These are phyloP conservation scores for Aureobasidium leucospermi DNA, from an alignment of 2,329 filamentous ascomycete genomes.

Conservation along the genomic window DNA sequence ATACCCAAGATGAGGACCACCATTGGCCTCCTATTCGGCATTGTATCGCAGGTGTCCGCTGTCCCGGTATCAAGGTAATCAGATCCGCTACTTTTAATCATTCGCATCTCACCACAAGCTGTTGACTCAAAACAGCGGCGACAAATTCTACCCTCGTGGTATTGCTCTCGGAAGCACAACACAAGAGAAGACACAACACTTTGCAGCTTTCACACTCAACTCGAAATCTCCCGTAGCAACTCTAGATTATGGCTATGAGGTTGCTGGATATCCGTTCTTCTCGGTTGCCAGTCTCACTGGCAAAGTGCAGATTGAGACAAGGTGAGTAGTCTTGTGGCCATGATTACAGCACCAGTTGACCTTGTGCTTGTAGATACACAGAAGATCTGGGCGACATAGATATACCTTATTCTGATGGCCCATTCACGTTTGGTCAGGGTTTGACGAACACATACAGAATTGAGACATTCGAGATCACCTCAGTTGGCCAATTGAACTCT, in stretches of 20 bases:
- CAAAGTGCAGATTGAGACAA: slow-evolving; percentile 27
- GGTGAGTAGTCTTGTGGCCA: slow-evolving; percentile 17
- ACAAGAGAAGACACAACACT: neutral
- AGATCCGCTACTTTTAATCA: too few species aligned
- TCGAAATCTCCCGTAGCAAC: slow-evolving; percentile 16
- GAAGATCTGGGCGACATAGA: slow-evolving; percentile 28
- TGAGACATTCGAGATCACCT: slow-evolving; percentile 34
- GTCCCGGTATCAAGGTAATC: neutral
- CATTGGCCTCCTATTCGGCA: neutral
- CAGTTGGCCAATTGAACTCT: slow-evolving; percentile 23
- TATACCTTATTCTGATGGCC: slow-evolving; percentile 27
- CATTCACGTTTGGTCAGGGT: slow-evolving; percentile 23
- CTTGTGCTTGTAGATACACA: slow-evolving; percentile 19
- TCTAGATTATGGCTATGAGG: slow-evolving; percentile 28
- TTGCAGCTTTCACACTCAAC: neutral
- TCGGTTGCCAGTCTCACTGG: slow-evolving; percentile 22
- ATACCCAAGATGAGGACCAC: neutral
- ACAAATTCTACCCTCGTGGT: neutral
- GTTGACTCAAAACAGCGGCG: neutral
- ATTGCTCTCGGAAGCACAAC: neutral
- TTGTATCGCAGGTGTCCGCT: neutral
- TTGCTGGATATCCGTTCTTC: slow-evolving; percentile 30
- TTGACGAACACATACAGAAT: slow-evolving; percentile 32
- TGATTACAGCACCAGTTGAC: neutral
- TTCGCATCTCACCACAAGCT: neutral